Evolutionary conservation across 2,329 filamentous ascomycete genomes (phyloP).

Genomic region (Drechslerella coelobrocha): DNA sequence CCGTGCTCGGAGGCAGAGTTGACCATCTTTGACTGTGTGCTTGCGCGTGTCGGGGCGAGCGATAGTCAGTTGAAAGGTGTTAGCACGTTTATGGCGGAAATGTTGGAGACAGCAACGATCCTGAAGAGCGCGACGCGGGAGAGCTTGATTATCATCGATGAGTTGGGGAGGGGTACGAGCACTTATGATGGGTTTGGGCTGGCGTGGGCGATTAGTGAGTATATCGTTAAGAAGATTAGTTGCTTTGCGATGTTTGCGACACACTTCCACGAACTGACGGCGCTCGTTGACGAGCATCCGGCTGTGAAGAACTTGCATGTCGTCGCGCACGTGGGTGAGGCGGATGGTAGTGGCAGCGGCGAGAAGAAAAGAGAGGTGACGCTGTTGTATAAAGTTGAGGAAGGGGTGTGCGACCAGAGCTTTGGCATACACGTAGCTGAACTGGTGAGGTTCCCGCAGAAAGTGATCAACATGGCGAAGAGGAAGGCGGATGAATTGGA

Average conservation of each 20-base stretch:
- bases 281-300: conserved; percentile 81
- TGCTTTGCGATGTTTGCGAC: conserved; percentile 96
- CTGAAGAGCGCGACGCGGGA: conserved; percentile 95
- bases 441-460: conserved; percentile 91
- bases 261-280: conserved; percentile 97
- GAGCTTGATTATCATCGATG: conserved; percentile 97
- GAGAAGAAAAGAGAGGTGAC: conserved; percentile 81
- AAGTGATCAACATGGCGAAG: conserved; percentile 99
- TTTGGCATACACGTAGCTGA: conserved; percentile 99
- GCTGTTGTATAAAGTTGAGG: conserved; percentile 93
- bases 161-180: conserved; percentile 92
- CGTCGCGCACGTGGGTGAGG: conserved; percentile 80
- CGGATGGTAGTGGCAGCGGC: conserved; percentile 55
- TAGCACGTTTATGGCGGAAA: conserved; percentile 99
- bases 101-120: conserved; percentile 98
- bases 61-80: conserved; percentile 98
- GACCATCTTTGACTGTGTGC: conserved; percentile 94
- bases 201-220: conserved; percentile 98
- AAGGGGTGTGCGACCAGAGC: conserved; percentile 90
- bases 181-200: conserved; percentile 98
- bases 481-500: conserved; percentile 97
- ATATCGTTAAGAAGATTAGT: conserved; percentile 93
- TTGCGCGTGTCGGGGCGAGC: conserved; percentile 91
- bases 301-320: conserved; percentile 94
- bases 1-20: conserved; percentile 88